These are phyloP conservation scores for Epichloe gansuensis DNA, from an alignment of 2,329 filamentous ascomycete species.

Conservation along the genomic window DNA sequence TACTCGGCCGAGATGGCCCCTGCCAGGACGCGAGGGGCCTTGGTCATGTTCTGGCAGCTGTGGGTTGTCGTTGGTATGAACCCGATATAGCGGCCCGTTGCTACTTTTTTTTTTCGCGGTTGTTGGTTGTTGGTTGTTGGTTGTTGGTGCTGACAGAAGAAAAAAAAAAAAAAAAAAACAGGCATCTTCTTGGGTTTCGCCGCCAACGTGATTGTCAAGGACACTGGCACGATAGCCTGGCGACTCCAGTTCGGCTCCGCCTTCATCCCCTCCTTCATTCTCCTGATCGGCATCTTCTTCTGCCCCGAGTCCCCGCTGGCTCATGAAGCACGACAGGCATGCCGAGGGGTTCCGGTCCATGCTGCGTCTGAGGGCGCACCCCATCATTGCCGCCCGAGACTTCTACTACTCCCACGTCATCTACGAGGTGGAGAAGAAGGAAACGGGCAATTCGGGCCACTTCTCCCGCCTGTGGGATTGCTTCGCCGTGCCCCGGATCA, in stretches of 20 bases:
- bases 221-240: slow-evolving; percentile 42
- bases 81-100: not conserved
- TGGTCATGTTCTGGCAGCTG: slow-evolving; percentile 66
- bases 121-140: not conserved
- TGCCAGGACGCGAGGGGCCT: slow-evolving; percentile 51
- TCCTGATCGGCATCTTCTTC: slow-evolving; percentile 43
- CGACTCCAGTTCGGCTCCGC: slow-evolving; percentile 47
- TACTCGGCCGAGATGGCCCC: slow-evolving; percentile 63
- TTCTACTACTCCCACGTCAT: slow-evolving; percentile 37
- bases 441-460: slow-evolving; percentile 17
- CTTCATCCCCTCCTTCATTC: slow-evolving; percentile 37
- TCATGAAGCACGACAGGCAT: slow-evolving; percentile 51
- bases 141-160: not conserved
- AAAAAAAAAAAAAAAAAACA: slow-evolving; percentile 4
- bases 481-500: slow-evolving; percentile 54
- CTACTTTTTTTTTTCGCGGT: not conserved
- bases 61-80: slow-evolving; percentile 17
- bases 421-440: slow-evolving; percentile 19
- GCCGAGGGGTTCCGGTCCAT: slow-evolving; percentile 42
- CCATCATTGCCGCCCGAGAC: slow-evolving; percentile 44
- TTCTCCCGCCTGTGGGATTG: slow-evolving; percentile 34
- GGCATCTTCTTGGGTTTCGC: slow-evolving; percentile 35
- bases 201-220: slow-evolving; percentile 39
- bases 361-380: slow-evolving; percentile 33
- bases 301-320: slow-evolving; percentile 51